Evolutionary conservation across 1,139 yeast species (phyloP).

Genomic region (Maudiozyma humilis): DNA sequence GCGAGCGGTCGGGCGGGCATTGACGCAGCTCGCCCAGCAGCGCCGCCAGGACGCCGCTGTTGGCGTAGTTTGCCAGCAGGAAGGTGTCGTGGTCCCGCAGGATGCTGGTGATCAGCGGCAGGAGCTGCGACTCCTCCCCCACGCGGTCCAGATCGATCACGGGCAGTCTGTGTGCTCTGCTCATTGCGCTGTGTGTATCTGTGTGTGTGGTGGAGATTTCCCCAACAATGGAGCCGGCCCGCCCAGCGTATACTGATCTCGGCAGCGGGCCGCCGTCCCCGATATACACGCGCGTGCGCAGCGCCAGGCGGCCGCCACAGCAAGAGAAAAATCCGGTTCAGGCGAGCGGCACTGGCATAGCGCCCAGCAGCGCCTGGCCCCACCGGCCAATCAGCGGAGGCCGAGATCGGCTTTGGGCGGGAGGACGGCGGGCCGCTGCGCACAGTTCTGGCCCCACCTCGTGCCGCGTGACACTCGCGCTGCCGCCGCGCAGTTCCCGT

Average conservation of each 20-base stretch:
- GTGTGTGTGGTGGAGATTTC: background rate
- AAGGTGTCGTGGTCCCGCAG: slow-evolving; percentile 23
- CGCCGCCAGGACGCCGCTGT: slow-evolving; percentile 15
- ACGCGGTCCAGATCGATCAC: slow-evolving; percentile 24
- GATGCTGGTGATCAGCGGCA: slow-evolving; percentile 19
- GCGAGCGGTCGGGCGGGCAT: slow-evolving; percentile 11
- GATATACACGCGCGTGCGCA: no score
- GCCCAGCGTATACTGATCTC: no score
- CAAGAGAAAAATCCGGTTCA: no score
- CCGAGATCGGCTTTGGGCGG: no score
- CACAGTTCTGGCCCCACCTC: background rate
- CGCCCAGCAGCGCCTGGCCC: no score
- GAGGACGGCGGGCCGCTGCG: no score
- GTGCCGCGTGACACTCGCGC: background rate
- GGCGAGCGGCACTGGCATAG: no score
- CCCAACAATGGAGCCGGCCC: background rate
- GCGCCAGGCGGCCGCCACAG: no score
- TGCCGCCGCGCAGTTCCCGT: background rate
- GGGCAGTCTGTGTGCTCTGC: slow-evolving; percentile 11
- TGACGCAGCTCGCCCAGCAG: slow-evolving; percentile 9
- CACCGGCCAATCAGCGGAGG: no score
- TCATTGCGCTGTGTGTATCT: background rate
- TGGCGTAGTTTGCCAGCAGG: slow-evolving; percentile 28
- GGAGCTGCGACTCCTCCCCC: slow-evolving; percentile 19
- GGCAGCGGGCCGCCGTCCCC: no score